Conservation (phyloP, 139 green algal genomes). For the Astrephomene gubernaculifera region DNA sequence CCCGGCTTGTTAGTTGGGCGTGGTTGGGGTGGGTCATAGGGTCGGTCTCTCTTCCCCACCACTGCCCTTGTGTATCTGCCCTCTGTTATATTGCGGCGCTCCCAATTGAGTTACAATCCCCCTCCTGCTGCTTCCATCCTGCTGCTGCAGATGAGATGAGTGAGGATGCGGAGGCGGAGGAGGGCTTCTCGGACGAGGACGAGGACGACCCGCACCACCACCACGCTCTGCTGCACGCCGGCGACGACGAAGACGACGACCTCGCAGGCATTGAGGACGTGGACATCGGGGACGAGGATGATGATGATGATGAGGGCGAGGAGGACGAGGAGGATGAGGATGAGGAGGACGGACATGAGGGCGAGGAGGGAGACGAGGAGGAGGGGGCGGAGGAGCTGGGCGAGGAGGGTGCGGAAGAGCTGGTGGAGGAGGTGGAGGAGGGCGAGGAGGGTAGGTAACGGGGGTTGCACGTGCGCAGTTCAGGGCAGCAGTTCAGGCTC, state of each 20-base stretch:
- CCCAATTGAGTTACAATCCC: too few relatives aligned
- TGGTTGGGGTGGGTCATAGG: too few relatives aligned
- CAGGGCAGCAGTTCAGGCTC: neutral
- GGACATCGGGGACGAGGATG: neutral
- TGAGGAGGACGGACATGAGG: conserved; percentile 9
- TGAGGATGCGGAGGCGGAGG: conserved; percentile 39
- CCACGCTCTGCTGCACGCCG: neutral
- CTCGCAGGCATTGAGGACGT: conserved; percentile 17
- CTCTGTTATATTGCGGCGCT: too few relatives aligned
- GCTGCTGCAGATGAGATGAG: conserved; percentile 43
- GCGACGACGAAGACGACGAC: neutral
- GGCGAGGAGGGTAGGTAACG: conserved; percentile 24
- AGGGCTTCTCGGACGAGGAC: conserved; percentile 25
- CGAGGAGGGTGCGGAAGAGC: conserved; percentile 44
- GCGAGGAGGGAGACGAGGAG: neutral
- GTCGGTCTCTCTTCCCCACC: too few relatives aligned
- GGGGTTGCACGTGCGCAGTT: neutral
- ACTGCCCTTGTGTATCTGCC: too few relatives aligned
- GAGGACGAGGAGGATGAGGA: conserved; percentile 27
- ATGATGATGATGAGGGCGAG: neutral
- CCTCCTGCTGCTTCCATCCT: too few relatives aligned
- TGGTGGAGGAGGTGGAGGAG: conserved; percentile 53
- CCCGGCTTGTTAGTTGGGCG: too few relatives aligned
- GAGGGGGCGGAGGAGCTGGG: neutral
- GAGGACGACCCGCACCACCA: conserved; percentile 8